These are phyloP conservation scores for Globomyces sp. DNA, from an alignment of 371 early-diverging fungal species.

Conservation along the genomic window DNA sequence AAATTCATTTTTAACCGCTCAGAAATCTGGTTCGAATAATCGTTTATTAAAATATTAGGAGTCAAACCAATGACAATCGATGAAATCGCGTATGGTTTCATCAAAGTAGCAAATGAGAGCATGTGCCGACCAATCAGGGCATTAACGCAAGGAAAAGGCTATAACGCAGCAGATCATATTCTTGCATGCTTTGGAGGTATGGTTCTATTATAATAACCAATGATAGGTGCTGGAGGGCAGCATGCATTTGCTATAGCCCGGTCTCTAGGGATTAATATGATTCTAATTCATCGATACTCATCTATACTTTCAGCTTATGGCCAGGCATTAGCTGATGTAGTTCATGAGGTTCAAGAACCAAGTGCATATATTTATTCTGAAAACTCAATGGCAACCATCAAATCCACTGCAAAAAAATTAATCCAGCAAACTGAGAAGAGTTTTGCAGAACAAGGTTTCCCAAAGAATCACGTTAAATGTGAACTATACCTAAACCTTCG, in stretches of 20 bases:
- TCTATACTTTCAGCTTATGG: conserved; percentile 95
- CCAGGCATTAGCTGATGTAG: conserved; percentile 85
- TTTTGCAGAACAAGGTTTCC: conserved; percentile 68
- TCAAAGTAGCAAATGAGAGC: conserved; percentile 90
- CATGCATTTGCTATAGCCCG: conserved; percentile 90
- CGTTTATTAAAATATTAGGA: conserved; percentile 8
- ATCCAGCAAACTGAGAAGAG: conserved; percentile 40
- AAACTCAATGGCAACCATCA: conserved; percentile 42
- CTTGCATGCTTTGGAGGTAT: conserved; percentile 96
- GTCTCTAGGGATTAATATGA: conserved; percentile 74
- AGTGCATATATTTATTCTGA: conserved; percentile 22
- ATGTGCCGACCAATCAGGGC: conserved; percentile 95
- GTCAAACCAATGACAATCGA: conserved; percentile 59
- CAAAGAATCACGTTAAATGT: conserved; percentile 46
- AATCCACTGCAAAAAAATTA: conserved; percentile 54
- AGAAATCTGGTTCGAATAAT: background rate
- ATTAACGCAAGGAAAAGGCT: conserved; percentile 91
- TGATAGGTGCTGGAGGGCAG: conserved; percentile 48
- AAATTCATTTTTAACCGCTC: conserved; percentile 39
- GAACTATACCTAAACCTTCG: conserved; percentile 85
- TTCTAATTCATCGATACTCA: conserved; percentile 82
- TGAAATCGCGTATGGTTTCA: conserved; percentile 89
- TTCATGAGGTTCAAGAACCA: conserved; percentile 89
- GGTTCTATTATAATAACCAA: conserved; percentile 14
- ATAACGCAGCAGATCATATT: conserved; percentile 79